These are phyloP conservation scores for Suzukiozyma palmioleophila DNA, from an alignment of 1,139 yeast genomes.

Conservation along the genomic window DNA sequence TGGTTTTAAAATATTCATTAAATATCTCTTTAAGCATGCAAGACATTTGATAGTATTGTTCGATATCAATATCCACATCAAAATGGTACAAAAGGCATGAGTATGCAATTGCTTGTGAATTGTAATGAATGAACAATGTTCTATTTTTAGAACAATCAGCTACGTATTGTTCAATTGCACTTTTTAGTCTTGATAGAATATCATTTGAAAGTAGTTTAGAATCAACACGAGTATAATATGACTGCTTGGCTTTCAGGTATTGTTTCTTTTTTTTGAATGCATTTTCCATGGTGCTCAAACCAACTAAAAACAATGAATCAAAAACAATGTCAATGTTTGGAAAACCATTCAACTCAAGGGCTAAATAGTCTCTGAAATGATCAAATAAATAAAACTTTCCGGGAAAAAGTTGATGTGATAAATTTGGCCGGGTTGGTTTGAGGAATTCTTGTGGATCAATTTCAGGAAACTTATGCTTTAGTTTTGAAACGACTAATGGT, in stretches of 20 bases:
- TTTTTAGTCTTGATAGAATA: background rate
- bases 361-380: slow-evolving; percentile 9
- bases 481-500: slow-evolving; percentile 5
- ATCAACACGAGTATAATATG: background rate
- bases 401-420: slow-evolving; percentile 10
- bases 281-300: slow-evolving; percentile 1
- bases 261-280: background rate
- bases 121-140: background rate
- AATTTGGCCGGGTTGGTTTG: slow-evolving; percentile 8
- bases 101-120: slow-evolving; percentile 2
- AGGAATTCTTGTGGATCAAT: slow-evolving; percentile 4
- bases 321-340: slow-evolving; percentile 4
- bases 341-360: background rate
- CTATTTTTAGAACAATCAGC: background rate
- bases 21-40: background rate
- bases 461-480: slow-evolving; percentile 5
- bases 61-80: slow-evolving; percentile 1
- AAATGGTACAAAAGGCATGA: slow-evolving; percentile 1
- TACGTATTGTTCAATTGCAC: background rate
- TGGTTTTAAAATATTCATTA: background rate
- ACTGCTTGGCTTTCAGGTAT: slow-evolving; percentile 6
- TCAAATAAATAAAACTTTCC: slow-evolving; percentile 12
- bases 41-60: slow-evolving; percentile 1
- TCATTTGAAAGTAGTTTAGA: background rate
- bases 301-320: slow-evolving; percentile 5